Evolutionary conservation across 805 yeast genomes (phyloP).

Genomic region (Phaffomyces antillensis): DNA sequence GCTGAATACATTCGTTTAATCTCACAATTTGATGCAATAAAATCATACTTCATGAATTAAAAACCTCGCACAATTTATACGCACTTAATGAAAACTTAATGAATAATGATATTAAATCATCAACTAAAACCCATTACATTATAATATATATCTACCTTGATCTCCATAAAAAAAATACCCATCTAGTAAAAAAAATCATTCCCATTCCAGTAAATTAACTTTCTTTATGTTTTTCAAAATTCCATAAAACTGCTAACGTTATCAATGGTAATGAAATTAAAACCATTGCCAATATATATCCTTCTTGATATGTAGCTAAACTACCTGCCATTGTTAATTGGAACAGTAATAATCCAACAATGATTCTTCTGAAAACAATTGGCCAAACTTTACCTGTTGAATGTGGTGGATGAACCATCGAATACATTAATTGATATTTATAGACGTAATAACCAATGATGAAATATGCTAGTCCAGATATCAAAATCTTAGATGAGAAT

Average conservation of each 20-base stretch:
- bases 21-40: background rate
- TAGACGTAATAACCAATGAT: slow-evolving; percentile 80
- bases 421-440: slow-evolving; percentile 84
- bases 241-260: slow-evolving; percentile 62
- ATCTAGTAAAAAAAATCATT: too few relatives aligned
- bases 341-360: slow-evolving; percentile 72
- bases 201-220: too few relatives aligned
- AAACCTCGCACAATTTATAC: background rate
- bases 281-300: slow-evolving; percentile 64
- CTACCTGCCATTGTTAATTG: slow-evolving; percentile 94
- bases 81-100: background rate
- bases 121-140: background rate
- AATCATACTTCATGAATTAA: background rate
- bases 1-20: slow-evolving; percentile 10
- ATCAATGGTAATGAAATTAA: slow-evolving; percentile 71
- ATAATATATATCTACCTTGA: too few relatives aligned
- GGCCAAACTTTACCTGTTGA: slow-evolving; percentile 98
- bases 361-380: slow-evolving; percentile 71
- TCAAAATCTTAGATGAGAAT: slow-evolving; percentile 77
- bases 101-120: too few relatives aligned
- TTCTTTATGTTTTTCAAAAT: slow-evolving; percentile 77
- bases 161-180: too few relatives aligned
- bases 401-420: slow-evolving; percentile 93
- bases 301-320: slow-evolving; percentile 68
- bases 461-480: slow-evolving; percentile 81